phyloP scores from a whole-genome alignment of 495 filamentous ascomycete genomes.

The Aspergillus haitiensis region DNA sequence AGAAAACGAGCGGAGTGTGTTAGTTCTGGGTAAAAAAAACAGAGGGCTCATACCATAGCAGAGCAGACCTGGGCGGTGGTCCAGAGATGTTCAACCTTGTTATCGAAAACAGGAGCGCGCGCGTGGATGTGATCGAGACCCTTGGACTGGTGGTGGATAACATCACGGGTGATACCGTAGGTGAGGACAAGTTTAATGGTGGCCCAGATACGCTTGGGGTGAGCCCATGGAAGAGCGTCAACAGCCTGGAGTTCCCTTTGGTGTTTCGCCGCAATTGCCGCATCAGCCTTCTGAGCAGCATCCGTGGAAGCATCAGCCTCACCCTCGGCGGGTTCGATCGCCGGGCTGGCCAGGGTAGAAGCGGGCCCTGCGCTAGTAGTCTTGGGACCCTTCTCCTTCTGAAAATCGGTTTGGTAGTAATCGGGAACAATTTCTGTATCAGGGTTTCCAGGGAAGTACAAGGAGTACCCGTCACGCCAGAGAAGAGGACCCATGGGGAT shows the following conservation, averaged over 20 bases:
- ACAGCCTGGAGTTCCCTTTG: conserved; percentile 28
- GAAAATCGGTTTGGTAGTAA: conserved; percentile 50
- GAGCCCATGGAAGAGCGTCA: conserved; percentile 28
- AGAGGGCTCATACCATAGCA: conserved; percentile 40
- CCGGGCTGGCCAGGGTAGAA: too few species aligned
- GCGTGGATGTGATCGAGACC: conserved; percentile 58
- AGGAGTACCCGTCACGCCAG: conserved; percentile 42
- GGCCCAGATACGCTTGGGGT: conserved; percentile 41
- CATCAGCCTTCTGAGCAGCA: conserved; percentile 26
- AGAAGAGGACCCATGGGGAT: conserved; percentile 58
- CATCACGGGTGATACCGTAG: conserved; percentile 61
- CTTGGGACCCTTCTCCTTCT: conserved; percentile 26
- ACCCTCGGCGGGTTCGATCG: too few species aligned
- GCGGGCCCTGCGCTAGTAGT: conserved; percentile 23
- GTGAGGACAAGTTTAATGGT: conserved; percentile 49
- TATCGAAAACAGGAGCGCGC: conserved; percentile 63
- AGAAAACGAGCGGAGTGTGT: too few species aligned
- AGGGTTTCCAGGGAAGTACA: conserved; percentile 45
- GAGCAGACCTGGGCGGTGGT: conserved; percentile 69
- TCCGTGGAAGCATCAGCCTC: conserved; percentile 3
- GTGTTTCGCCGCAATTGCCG: conserved; percentile 35
- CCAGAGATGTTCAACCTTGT: conserved; percentile 70
- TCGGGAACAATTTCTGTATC: conserved; percentile 44
- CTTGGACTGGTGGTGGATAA: conserved; percentile 48
- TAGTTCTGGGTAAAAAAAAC: too few species aligned